Evolutionary conservation across 768 basidiomycete species (phyloP).

Genomic region (Mycena capillaripes): DNA sequence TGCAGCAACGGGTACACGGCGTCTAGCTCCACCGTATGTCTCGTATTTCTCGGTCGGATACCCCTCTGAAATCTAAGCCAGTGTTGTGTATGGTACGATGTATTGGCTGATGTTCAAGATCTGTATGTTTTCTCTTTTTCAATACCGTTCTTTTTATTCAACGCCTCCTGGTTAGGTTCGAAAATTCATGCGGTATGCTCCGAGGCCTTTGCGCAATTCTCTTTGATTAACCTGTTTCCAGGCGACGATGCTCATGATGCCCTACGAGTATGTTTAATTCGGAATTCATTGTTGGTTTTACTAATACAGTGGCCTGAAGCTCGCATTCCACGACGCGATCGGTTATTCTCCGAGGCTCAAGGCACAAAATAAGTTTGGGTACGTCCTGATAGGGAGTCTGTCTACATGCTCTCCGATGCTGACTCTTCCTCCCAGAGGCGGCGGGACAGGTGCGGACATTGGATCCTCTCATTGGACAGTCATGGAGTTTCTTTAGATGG

Average conservation of each 20-base stretch:
- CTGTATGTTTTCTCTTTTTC: conserved; percentile 6
- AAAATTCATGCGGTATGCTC: conserved; percentile 19
- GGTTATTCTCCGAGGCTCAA: conserved; percentile 28
- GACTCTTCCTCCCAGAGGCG: conserved; percentile 5
- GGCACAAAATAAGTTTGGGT: conserved; percentile 19
- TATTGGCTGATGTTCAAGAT: conserved; percentile 28
- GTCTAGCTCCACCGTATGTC: no score
- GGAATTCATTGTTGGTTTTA: not conserved
- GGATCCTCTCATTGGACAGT: not conserved
- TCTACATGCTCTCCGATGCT: not conserved
- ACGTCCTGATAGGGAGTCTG: not conserved
- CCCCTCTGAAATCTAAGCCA: not conserved
- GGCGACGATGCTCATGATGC: conserved; percentile 35
- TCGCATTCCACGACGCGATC: conserved; percentile 38
- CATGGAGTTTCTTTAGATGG: conserved; percentile 16
- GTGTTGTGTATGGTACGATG: conserved; percentile 33
- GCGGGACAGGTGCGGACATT: conserved; percentile 12
- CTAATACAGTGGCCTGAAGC: not conserved
- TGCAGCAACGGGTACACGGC: no score
- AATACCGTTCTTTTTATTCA: not conserved
- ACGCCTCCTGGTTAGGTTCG: not conserved
- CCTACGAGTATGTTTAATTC: conserved; percentile 20
- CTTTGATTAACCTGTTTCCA: not conserved
- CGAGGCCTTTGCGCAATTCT: not conserved
- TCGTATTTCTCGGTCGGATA: not conserved